phyloP scores from a whole-genome alignment of 345 rosid species.

The Linum lewisii region DNA sequence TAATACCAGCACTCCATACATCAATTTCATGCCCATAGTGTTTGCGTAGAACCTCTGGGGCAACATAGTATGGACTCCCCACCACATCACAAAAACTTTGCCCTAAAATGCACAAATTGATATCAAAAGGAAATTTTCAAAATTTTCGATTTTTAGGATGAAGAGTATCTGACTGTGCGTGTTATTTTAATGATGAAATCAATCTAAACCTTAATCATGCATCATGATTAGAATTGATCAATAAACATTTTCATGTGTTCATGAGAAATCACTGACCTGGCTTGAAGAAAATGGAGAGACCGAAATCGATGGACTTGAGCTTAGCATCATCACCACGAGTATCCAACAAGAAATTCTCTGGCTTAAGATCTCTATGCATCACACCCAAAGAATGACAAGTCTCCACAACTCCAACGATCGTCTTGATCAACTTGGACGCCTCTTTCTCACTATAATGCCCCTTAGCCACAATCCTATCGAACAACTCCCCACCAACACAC shows the following conservation, averaged over 20 bases:
- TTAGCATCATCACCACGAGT: constrained; percentile 56
- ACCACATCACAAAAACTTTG: constrained; percentile 77
- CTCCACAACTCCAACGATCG: constrained; percentile 83
- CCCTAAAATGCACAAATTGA: constrained; percentile 32
- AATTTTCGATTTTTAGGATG: too few relatives aligned
- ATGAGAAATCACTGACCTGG: constrained; percentile 60
- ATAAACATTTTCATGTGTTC: too few relatives aligned
- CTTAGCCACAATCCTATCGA: constrained; percentile 81
- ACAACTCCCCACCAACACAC: constrained; percentile 92
- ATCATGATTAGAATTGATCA: background rate
- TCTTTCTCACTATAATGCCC: constrained; percentile 92
- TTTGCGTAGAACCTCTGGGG: constrained; percentile 88
- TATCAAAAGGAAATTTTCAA: too few relatives aligned
- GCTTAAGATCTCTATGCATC: constrained; percentile 95
- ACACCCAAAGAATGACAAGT: constrained; percentile 95
- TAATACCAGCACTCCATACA: constrained; percentile 96
- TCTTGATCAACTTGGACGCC: constrained; percentile 76
- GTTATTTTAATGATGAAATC: too few relatives aligned
- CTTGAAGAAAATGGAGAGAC: constrained; percentile 82
- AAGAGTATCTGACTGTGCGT: too few relatives aligned
- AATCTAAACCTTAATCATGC: background rate
- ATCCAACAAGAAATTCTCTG: constrained; percentile 96
- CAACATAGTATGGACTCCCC: constrained; percentile 97
- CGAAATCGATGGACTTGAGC: constrained; percentile 87
- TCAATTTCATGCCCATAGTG: constrained; percentile 85